Conservation (phyloP, 805 yeast genomes). For the Starmerella asiatica region DNA sequence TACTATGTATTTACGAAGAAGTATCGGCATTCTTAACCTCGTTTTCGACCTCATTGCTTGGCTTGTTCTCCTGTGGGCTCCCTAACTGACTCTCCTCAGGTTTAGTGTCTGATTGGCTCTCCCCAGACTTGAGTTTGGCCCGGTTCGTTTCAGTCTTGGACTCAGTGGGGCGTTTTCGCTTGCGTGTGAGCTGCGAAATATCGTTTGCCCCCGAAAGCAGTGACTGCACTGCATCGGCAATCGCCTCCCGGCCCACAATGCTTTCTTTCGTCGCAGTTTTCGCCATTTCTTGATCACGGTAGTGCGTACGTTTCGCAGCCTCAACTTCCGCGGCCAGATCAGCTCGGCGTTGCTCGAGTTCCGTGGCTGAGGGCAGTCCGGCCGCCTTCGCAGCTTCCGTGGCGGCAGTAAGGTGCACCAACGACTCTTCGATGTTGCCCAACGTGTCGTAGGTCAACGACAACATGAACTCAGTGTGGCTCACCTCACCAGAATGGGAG, state of each 20-base stretch:
- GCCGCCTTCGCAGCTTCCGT: conserved; percentile 30
- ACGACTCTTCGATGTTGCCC: conserved; percentile 42
- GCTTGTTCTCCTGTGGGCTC: too few relatives aligned
- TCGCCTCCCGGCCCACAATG: conserved; percentile 19
- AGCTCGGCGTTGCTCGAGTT: conserved; percentile 21
- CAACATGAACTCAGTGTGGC: conserved; percentile 70
- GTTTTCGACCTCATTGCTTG: neutral
- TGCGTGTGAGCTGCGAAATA: conserved; percentile 23
- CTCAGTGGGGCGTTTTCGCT: conserved; percentile 17
- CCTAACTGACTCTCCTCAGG: too few relatives aligned
- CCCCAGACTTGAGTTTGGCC: neutral
- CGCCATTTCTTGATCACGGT: conserved; percentile 8
- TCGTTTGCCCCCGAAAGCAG: conserved; percentile 22
- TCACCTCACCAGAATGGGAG: conserved; percentile 41
- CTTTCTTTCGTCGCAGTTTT: conserved; percentile 12
- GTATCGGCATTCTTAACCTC: neutral
- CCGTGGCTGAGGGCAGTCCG: conserved; percentile 25
- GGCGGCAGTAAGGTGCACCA: conserved; percentile 33
- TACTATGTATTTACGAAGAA: too few relatives aligned
- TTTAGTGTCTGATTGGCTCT: too few relatives aligned
- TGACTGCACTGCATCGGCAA: conserved; percentile 12
- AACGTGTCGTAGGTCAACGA: conserved; percentile 67
- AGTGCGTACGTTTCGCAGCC: conserved; percentile 2
- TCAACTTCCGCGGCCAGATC: conserved; percentile 17
- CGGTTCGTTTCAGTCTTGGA: neutral